Base-by-base conservation (phyloP, 2,329 filamentous ascomycete species). In the Waltergamsia citrina region DNA sequence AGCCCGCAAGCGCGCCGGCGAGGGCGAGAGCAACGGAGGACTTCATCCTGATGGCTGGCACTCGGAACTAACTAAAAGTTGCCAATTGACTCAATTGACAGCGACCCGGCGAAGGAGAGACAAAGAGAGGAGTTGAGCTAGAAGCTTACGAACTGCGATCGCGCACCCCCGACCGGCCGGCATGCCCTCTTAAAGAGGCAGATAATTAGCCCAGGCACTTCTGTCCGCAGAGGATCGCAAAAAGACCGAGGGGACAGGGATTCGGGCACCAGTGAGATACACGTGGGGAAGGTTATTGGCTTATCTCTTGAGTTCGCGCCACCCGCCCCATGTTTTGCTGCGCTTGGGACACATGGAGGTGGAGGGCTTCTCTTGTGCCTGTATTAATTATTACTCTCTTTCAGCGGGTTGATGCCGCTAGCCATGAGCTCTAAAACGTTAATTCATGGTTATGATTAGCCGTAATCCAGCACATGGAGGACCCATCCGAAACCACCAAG, bases 1-100 rank as follows among this genome's bases (percentile, higher is more conserved):
- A 37, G 19, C 52, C 45, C n/a, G 44, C 50, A 20, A 52, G 46
- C n/a, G 50, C 41, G 3, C 43, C 44, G 27, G 57, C 34, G 15
- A 50, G 49, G 29, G 43, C 50, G 19, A 48, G 34, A 17, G 45
- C 38, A 29, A 51, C 36, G 5, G 44, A 37, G 9, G 37, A 38
- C 37, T 40, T 45, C 43, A 45, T 45, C 20, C 16, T 40, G 19
- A 9, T 9, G 16, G 11, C 9, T 14, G 11, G 12, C 16, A 22
- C 14, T n/a, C 9, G 7, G 9, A 23, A 14, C 7, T 17, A 17
- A 5, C 12, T 17, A 6, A 8, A 3, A 4, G 15, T n/a, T n/a
- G 19, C 6, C 17, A 5, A 34, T 19, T 27, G 16, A 28, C 30
- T 22, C 18, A 8, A 10, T 14, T 24, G n/a, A 28, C 5, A 16